Conservation (phyloP, 2,329 filamentous ascomycete species). For the Calonectria multiphialidica region DNA sequence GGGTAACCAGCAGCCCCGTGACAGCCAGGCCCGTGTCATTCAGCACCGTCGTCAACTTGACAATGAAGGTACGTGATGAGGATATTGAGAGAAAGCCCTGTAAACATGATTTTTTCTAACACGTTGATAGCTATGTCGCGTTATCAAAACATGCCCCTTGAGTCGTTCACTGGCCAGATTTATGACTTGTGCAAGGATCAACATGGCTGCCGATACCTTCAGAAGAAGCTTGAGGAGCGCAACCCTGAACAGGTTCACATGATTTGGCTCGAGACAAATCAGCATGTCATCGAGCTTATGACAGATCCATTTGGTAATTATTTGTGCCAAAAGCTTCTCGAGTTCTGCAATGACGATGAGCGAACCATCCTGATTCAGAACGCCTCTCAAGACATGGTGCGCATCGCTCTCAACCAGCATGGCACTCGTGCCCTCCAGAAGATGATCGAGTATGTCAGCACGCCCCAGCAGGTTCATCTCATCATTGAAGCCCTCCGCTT, state of each 20-base stretch:
- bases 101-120: slow-evolving; percentile 43
- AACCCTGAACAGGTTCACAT: slow-evolving; percentile 86
- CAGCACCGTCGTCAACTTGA: slow-evolving; percentile 81
- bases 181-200: slow-evolving; percentile 97
- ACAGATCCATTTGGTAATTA: slow-evolving; percentile 99
- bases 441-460: slow-evolving; percentile 98
- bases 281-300: slow-evolving; percentile 97
- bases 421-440: slow-evolving; percentile 97
- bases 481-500: slow-evolving; percentile 88
- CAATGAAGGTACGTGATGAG: slow-evolving; percentile 69
- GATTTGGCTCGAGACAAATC: slow-evolving; percentile 94
- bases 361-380: slow-evolving; percentile 93
- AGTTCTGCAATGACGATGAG: slow-evolving; percentile 95
- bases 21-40: slow-evolving; percentile 82
- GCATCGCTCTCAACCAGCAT: slow-evolving; percentile 96
- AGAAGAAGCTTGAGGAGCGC: slow-evolving; percentile 96
- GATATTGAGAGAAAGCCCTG: background rate
- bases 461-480: slow-evolving; percentile 84
- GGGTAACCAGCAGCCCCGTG: slow-evolving; percentile 69
- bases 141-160: slow-evolving; percentile 85
- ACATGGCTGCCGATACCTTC: slow-evolving; percentile 95
- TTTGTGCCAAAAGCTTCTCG: slow-evolving; percentile 96
- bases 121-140: slow-evolving; percentile 73
- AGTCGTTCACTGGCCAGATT: slow-evolving; percentile 85
- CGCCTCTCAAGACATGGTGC: slow-evolving; percentile 87